These are phyloP conservation scores for Mycena metata DNA, from an alignment of 768 basidiomycete species.

Conservation along the genomic window DNA sequence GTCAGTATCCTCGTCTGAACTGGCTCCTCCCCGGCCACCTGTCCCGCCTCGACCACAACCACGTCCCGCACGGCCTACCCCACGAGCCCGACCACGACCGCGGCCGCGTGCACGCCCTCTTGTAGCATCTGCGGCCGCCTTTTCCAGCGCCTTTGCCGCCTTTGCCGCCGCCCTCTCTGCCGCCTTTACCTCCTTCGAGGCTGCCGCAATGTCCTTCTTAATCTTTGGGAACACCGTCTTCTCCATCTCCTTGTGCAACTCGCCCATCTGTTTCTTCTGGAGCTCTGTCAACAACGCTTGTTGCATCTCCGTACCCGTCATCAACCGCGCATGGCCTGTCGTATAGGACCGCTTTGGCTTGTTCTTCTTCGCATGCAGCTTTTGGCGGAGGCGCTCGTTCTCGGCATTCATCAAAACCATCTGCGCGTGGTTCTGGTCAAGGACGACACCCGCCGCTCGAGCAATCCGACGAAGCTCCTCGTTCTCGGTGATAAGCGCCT, in stretches of 20 bases:
- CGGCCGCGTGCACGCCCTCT: conserved; percentile 3
- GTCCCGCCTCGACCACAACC: too few relatives aligned
- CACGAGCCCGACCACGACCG: neutral
- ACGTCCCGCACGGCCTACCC: too few relatives aligned
- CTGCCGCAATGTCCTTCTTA: too few relatives aligned
- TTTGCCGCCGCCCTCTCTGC: neutral
- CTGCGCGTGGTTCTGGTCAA: conserved; percentile 13
- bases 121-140: neutral
- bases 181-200: neutral
- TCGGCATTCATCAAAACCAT: conserved; percentile 11
- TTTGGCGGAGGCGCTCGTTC: neutral
- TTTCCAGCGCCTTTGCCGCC: too few relatives aligned
- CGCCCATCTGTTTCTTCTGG: conserved; percentile 9
- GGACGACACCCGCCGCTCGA: neutral
- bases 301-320: conserved; percentile 21
- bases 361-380: too few relatives aligned
- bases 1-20: too few relatives aligned
- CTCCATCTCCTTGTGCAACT: conserved; percentile 4
- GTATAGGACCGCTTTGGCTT: neutral
- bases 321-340: conserved; percentile 1
- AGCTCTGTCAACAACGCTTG: conserved; percentile 3
- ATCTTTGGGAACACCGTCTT: neutral
- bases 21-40: too few relatives aligned
- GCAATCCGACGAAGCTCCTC: conserved; percentile 2
- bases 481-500: neutral